Percentiles rank a stretch among this genome's conserved stretches.
These are phyloP conservation scores for Linaria vulgaris DNA, from an alignment of 257 asterid genomes.

Conservation along the genomic window DNA sequence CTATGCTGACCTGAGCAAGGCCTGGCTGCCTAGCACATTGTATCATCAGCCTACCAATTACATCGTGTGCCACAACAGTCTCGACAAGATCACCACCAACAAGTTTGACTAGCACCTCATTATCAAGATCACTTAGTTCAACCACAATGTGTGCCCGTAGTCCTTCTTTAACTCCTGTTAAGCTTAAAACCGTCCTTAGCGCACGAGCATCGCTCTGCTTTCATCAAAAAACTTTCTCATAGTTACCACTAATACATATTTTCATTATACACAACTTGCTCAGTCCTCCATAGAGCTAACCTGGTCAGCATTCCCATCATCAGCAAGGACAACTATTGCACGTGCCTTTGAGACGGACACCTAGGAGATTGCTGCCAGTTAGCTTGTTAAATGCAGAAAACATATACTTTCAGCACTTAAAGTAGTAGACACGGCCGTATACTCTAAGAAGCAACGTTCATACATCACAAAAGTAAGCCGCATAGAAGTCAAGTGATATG, in stretches of 20 bases:
- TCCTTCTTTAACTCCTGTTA: conserved; percentile 91
- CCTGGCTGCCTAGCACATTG: conserved; percentile 98
- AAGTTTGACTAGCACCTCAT: conserved; percentile 84
- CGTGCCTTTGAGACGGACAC: conserved; percentile 95
- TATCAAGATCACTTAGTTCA: conserved; percentile 88
- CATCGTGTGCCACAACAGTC: conserved; percentile 96
- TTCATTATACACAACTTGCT: conserved; percentile 24
- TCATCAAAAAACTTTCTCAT: conserved; percentile 26
- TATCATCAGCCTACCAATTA: conserved; percentile 88
- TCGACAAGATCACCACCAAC: conserved; percentile 92
- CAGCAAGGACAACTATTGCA: conserved; percentile 88
- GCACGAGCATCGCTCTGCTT: conserved; percentile 96
- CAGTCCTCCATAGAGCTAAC: conserved; percentile 40
- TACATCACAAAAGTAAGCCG: conserved; percentile 12
- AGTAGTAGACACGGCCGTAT: conserved; percentile 5
- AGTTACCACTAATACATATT: conserved; percentile 23
- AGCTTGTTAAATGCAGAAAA: conserved; percentile 29
- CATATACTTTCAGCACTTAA: conserved; percentile 2
- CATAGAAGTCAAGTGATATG: background rate
- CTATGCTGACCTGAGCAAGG: conserved; percentile 79
- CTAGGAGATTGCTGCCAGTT: conserved; percentile 40
- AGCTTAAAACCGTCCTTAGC: conserved; percentile 83
- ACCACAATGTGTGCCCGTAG: conserved; percentile 84
- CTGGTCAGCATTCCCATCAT: conserved; percentile 92
- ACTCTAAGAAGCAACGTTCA: conserved; percentile 15